Percentiles rank a stretch among this genome's conserved stretches.
Evolutionary conservation across 495 filamentous ascomycete genomes (phyloP).

Genomic region (Hypoxylon cercidicola): DNA sequence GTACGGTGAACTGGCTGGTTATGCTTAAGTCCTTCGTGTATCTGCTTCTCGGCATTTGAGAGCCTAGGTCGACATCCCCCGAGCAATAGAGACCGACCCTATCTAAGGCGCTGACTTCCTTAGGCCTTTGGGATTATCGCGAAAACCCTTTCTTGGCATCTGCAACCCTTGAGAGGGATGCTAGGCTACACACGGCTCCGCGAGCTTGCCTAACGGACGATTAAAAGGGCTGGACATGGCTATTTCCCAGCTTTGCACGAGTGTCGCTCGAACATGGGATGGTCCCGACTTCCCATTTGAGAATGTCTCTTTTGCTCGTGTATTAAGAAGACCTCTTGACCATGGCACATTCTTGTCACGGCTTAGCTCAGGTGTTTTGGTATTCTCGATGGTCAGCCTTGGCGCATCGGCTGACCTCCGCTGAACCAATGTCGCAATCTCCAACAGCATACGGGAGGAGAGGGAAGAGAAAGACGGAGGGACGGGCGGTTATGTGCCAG

Average conservation of each 20-base stretch:
- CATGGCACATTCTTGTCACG: conserved; percentile 48
- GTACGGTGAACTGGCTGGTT: conserved; percentile 7
- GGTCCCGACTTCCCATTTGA: conserved; percentile 35
- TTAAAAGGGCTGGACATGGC: conserved; percentile 1
- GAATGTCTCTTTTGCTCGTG: conserved; percentile 23
- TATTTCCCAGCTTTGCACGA: neutral
- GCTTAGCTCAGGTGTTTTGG: conserved; percentile 37
- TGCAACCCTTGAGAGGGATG: neutral
- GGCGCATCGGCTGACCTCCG: conserved; percentile 38
- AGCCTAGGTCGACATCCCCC: neutral
- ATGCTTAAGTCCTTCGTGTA: neutral
- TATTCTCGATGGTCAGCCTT: conserved; percentile 33
- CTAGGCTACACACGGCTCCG: conserved; percentile 9
- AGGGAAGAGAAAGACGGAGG: neutral
- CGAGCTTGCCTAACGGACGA: neutral
- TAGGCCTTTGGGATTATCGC: neutral
- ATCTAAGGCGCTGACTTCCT: too few relatives aligned
- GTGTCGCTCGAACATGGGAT: conserved; percentile 13
- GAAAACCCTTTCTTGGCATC: neutral
- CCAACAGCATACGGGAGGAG: neutral
- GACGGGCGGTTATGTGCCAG: conserved; percentile 3
- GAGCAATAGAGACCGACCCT: neutral
- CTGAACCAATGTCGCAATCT: conserved; percentile 36
- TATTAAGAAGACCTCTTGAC: conserved; percentile 22
- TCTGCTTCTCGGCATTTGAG: conserved; percentile 6